These are phyloP conservation scores for Monosporascus ibericus DNA, from an alignment of 2,329 filamentous ascomycete species.

Conservation along the genomic window DNA sequence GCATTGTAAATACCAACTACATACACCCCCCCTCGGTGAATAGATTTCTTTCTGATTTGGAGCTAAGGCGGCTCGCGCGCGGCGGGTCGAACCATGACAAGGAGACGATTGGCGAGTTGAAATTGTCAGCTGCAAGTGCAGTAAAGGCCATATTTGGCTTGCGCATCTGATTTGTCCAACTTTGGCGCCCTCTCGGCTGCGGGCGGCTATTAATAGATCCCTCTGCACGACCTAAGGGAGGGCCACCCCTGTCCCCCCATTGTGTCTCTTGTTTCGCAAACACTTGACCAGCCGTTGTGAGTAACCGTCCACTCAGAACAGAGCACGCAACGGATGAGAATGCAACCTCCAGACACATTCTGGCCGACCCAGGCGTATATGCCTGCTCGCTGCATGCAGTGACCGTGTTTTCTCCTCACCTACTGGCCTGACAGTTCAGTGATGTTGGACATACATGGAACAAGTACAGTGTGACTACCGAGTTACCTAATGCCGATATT, in stretches of 20 bases:
- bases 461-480: too few relatives aligned
- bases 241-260: constrained; percentile 7
- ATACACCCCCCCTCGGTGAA: neutral
- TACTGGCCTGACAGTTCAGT: neutral
- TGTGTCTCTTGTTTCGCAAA: constrained; percentile 25
- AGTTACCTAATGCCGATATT: neutral
- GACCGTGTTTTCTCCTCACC: neutral
- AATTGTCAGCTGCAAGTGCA: constrained; percentile 17
- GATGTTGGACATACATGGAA: neutral
- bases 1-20: neutral
- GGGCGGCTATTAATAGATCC: constrained; percentile 22
- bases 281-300: constrained; percentile 16
- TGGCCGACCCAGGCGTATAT: neutral
- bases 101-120: constrained; percentile 16
- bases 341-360: neutral
- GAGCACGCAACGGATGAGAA: constrained; percentile 7
- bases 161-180: constrained; percentile 8
- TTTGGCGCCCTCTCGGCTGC: constrained; percentile 13
- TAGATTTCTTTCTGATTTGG: neutral
- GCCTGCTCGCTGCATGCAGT: neutral
- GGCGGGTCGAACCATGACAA: neutral
- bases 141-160: constrained; percentile 13
- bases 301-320: constrained; percentile 16
- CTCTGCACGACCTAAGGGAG: neutral
- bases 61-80: neutral